Percentiles rank a stretch among this genome's conserved stretches.
These are phyloP conservation scores for Ganoderma boninense DNA, from an alignment of 1,284 basidiomycete species.

Conservation along the genomic window DNA sequence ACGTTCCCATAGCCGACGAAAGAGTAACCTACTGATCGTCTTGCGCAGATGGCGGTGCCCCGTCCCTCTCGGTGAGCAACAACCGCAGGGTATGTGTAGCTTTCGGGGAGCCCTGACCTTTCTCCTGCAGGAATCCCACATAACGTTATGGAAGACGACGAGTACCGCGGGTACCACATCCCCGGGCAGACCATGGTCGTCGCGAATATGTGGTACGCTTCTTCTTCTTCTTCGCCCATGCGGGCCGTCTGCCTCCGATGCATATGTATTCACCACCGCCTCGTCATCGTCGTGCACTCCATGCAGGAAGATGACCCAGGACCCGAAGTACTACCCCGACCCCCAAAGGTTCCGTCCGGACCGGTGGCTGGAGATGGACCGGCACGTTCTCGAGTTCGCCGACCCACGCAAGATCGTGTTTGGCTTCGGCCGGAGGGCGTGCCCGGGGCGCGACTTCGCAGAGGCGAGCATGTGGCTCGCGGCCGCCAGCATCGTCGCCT, in stretches of 20 bases:
- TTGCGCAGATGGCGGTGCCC: constrained; percentile 37
- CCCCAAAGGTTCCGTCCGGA: constrained; percentile 42
- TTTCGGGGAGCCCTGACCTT: background rate
- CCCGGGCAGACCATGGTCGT: constrained; percentile 55
- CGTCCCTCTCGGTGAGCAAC: constrained; percentile 36
- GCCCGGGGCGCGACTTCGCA: constrained; percentile 40
- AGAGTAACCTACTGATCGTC: background rate
- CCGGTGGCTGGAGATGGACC: constrained; percentile 40
- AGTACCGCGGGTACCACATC: constrained; percentile 57
- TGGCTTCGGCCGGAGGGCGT: constrained; percentile 41
- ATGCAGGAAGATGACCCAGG: constrained; percentile 43
- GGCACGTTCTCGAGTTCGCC: constrained; percentile 28
- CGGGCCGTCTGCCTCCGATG: too few species aligned
- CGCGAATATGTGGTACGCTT: constrained; percentile 58
- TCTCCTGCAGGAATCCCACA: constrained; percentile 52
- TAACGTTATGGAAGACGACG: constrained; percentile 55
- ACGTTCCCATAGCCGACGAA: background rate
- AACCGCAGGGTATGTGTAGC: background rate
- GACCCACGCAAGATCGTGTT: constrained; percentile 42
- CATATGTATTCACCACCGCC: too few species aligned
- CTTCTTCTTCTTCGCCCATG: background rate
- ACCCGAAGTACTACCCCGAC: constrained; percentile 36
- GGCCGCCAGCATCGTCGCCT: constrained; percentile 33
- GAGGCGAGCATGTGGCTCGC: constrained; percentile 37
- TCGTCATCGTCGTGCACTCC: background rate